Evolutionary conservation across 352 stramenopile species (phyloP), one percentile per base, ranked within the genome.

Genomic region (Pythium graminicola): DNA sequence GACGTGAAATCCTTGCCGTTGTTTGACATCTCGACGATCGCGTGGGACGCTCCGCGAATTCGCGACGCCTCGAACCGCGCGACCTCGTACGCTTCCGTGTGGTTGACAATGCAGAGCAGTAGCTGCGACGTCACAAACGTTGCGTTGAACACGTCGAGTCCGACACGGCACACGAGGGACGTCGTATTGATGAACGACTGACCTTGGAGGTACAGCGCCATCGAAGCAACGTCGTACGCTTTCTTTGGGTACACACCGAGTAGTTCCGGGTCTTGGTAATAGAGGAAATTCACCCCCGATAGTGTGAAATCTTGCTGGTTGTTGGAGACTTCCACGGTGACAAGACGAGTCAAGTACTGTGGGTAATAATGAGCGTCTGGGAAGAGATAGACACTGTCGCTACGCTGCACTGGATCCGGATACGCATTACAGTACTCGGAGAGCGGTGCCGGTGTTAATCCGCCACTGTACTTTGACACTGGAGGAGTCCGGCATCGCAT

Each of bases 291-390:
- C 13, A 97, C 75, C 0, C 92, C 92, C 28, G 64, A 91, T 40
- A 90, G 64, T 9, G 93, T 96, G 50, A 93, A 99, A 50, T 98
- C 95, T 60, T 98, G 89, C 11, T 87, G 85, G 60, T 99, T 98
- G 57, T 96, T 98, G 19, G 86, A 97, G 0, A 98, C 79, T 54
- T 99, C 95, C 2, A 99, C 62, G 0, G 76, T 73, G 5, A 98
- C 87, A 8, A 98, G 57, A n/a, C 85, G 83, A 4, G 71, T 79
- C 9, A 79, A 69, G 51, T 95, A 95, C 48, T 93, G 75, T 1
- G 92, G 93, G 54, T 96, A 97, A 46, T 86, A 81, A 42, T 95
- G 78, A 0, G 76, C 69, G 4, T 67, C 61, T 3, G 86, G 85
- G 42, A 96, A 96, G 11, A 97, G 59, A 27, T 84, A 78, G 4